Evolutionary conservation across 78 protist genomes (phyloP).

Genomic region (Guillardia theta): DNA sequence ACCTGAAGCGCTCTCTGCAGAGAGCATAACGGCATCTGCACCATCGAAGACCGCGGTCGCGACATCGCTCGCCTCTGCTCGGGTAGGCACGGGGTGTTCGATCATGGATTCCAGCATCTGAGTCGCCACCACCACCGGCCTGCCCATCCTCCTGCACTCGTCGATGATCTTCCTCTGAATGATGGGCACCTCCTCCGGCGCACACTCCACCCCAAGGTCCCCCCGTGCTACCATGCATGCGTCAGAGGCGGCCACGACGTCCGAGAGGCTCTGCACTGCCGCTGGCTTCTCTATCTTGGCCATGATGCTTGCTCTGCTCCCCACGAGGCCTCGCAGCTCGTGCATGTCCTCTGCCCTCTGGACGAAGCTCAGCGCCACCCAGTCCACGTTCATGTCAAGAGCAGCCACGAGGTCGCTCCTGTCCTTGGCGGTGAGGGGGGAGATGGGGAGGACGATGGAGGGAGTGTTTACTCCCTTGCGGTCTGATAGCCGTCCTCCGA

Average conservation of each 20-base stretch:
- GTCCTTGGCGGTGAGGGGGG: conserved; percentile 17
- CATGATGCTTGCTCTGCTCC: conserved; percentile 60
- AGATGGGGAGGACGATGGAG: conserved; percentile 10
- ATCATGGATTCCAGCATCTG: conserved; percentile 95
- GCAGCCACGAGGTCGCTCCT: not conserved
- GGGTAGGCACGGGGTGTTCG: conserved; percentile 82
- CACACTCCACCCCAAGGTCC: conserved; percentile 84
- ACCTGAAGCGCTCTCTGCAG: conserved; percentile 82
- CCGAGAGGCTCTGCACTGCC: conserved; percentile 78
- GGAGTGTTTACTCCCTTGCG: conserved; percentile 25
- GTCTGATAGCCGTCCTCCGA: not conserved
- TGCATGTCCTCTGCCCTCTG: not conserved
- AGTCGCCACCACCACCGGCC: conserved; percentile 93
- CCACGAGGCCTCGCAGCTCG: not conserved
- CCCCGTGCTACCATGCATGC: conserved; percentile 95
- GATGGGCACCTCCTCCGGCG: conserved; percentile 54
- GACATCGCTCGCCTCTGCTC: conserved; percentile 93
- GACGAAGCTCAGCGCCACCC: conserved; percentile 23
- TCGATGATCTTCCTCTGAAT: conserved; percentile 88
- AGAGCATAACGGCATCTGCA: conserved; percentile 86
- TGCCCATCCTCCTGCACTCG: conserved; percentile 67
- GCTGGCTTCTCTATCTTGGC: conserved; percentile 88
- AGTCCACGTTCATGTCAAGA: not conserved
- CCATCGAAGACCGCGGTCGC: conserved; percentile 58
- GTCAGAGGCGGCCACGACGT: conserved; percentile 68